Evolutionary conservation across 352 stramenopile species (phyloP), one percentile per base, ranked within the genome.

Genomic region (Phytophthora uliginosa): DNA sequence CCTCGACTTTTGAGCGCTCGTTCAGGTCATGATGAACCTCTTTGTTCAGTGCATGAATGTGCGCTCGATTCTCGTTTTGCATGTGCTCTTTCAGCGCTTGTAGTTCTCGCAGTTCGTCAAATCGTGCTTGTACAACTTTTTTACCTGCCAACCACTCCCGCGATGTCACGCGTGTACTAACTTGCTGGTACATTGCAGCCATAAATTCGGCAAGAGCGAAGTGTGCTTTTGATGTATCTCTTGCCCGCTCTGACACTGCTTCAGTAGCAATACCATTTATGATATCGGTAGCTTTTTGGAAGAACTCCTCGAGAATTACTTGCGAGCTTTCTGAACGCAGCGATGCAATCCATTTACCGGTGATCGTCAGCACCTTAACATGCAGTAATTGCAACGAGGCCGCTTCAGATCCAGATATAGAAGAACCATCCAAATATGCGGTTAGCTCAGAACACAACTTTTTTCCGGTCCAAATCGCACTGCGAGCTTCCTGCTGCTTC

Each of bases 341-440:
- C 61, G 93, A 92, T 20, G 92, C 91, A 72, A 99, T 93, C 97
- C 96, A 99, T 52, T 94, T 92, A 17, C 96, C 95, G 48, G 93
- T 98, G 8, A 88, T 81, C 4, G 88, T 94, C 26, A 97, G 64
- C 6, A 84, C 83, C 28, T 84, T 73, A 4, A 94, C 82, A 22
- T 86, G 85, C 6, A 94, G 59, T 54, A 94, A 79, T 54, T 84
- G 72, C 24, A 95, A 69, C 18, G 74, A 64, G 12, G 36, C 73
- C 2, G 34, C 34, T 24, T 78, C 56, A 18, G 45, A 34, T 13
- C 22, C 38, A 45, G 53, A 59, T 34, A 74, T 33, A n/a, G 59
- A 71, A 42, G 59, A 59, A 31, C 78, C 62, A 12, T 81, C 18
- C 38, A 89, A 57, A 33, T 66, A 61, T 47, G 13, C 24, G 9